A percentile compares a stretch with the other conserved stretches of the same genome.
Conservation (phyloP, 2,329 filamentous ascomycete species). For the Aspergillus alliaceus region DNA sequence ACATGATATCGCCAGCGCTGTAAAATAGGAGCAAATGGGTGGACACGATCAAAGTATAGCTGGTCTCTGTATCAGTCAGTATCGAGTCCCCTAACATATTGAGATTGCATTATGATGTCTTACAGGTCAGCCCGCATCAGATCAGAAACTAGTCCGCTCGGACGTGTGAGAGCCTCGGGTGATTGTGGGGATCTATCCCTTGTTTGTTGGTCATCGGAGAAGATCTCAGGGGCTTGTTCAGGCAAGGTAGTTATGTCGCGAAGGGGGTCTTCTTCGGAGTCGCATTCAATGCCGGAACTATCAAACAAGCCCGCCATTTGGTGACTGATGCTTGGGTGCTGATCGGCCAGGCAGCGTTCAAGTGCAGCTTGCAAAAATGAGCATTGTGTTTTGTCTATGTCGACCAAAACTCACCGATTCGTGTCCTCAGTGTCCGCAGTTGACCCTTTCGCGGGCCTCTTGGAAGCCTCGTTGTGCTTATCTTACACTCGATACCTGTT, state of each 20-base stretch:
- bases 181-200: constrained; percentile 11
- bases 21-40: constrained; percentile 28
- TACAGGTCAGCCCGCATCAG: constrained; percentile 23
- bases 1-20: constrained; percentile 29
- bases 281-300: constrained; percentile 13
- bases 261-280: constrained; percentile 18
- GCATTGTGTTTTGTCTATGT: not conserved
- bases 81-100: too few relatives aligned
- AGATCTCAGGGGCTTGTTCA: not conserved
- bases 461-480: constrained; percentile 25
- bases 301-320: constrained; percentile 16
- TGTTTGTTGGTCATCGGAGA: not conserved
- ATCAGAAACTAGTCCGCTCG: constrained; percentile 14
- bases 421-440: constrained; percentile 26
- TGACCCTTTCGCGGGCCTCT: constrained; percentile 30
- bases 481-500: constrained; percentile 27
- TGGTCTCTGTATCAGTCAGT: constrained; percentile 22
- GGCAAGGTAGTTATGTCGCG: constrained; percentile 4
- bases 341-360: constrained; percentile 28
- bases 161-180: constrained; percentile 3
- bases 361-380: constrained; percentile 21
- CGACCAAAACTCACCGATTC: constrained; percentile 23
- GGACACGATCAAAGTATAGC: constrained; percentile 33
- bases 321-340: constrained; percentile 21
- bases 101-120: not conserved